Evolutionary conservation across 805 yeast genomes (phyloP).

Genomic region (Wickerhamomyces subpelliculosus): DNA sequence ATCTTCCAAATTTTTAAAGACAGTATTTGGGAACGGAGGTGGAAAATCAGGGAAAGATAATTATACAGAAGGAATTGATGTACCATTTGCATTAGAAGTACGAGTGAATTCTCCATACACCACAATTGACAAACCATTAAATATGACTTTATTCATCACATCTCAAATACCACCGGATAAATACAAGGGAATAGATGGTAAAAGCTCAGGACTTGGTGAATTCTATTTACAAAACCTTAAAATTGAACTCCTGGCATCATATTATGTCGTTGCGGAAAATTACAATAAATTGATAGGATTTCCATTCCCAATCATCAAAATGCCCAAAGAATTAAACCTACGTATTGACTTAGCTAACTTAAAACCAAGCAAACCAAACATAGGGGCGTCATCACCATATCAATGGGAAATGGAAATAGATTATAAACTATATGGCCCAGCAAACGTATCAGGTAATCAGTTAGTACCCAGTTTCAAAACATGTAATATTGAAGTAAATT

Average conservation of each 20-base stretch:
- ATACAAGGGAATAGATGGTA: slow-evolving; percentile 27
- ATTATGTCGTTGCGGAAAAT: not conserved
- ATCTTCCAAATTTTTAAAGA: not conserved
- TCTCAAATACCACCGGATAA: slow-evolving; percentile 12
- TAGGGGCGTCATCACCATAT: slow-evolving; percentile 36
- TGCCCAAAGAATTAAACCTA: no score
- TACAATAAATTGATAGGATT: no score
- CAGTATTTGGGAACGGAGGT: not conserved
- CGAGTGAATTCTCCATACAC: not conserved
- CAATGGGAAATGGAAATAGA: slow-evolving; percentile 12
- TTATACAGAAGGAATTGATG: not conserved
- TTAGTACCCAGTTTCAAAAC: slow-evolving; percentile 43
- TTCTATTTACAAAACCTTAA: slow-evolving; percentile 32
- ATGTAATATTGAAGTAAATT: slow-evolving; percentile 47
- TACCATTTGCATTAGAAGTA: slow-evolving; percentile 1
- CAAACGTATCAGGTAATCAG: no score
- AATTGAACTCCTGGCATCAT: slow-evolving; percentile 10
- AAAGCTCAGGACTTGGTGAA: slow-evolving; percentile 42
- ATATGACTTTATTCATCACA: slow-evolving; percentile 15
- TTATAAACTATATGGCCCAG: no score
- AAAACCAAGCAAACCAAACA: not conserved
- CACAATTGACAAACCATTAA: slow-evolving; percentile 6
- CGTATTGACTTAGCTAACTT: slow-evolving; percentile 2
- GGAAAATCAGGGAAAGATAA: no score
- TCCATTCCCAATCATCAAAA: no score